A percentile compares a stretch with the other conserved stretches of the same genome.
Conservation (phyloP, 2,329 filamentous ascomycete species). For the Fusarium xylarioides region DNA sequence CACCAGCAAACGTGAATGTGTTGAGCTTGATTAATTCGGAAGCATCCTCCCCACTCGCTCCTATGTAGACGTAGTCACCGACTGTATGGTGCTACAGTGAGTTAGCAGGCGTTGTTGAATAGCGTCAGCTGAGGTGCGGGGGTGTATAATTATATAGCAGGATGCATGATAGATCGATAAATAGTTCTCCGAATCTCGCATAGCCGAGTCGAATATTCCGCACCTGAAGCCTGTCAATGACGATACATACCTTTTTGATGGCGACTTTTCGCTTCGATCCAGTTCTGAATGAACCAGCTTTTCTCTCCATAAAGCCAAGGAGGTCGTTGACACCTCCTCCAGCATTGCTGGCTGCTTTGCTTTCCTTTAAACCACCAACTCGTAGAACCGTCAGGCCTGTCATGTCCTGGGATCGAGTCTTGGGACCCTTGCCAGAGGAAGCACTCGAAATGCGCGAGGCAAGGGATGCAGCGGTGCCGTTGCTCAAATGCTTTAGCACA, state of each 20-base stretch:
- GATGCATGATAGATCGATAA: slow-evolving; percentile 28
- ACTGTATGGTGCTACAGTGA: slow-evolving; percentile 73
- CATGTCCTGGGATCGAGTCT: slow-evolving; percentile 34
- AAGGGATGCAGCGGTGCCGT: slow-evolving; percentile 46
- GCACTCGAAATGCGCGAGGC: slow-evolving; percentile 48
- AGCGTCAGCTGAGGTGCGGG: slow-evolving; percentile 33
- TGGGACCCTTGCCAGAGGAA: slow-evolving; percentile 38
- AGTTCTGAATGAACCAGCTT: slow-evolving; percentile 66
- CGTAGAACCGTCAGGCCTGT: slow-evolving; percentile 50
- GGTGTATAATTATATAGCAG: slow-evolving; percentile 32
- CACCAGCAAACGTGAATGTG: slow-evolving; percentile 73
- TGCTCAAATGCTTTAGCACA: slow-evolving; percentile 54
- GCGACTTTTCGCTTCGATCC: slow-evolving; percentile 61
- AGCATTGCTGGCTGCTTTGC: slow-evolving; percentile 72
- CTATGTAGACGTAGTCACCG: slow-evolving; percentile 75
- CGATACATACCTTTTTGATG: slow-evolving; percentile 79
- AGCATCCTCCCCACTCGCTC: slow-evolving; percentile 70
- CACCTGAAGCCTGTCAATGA: slow-evolving; percentile 47
- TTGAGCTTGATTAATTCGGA: slow-evolving; percentile 74
- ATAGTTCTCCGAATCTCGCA: slow-evolving; percentile 32
- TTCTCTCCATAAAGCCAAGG: slow-evolving; percentile 75
- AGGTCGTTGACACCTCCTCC: slow-evolving; percentile 74
- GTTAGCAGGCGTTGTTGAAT: slow-evolving; percentile 68
- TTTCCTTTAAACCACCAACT: slow-evolving; percentile 71
- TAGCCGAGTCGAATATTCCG: slow-evolving; percentile 32